Evolutionary conservation across 2,329 filamentous ascomycete species (phyloP).

Genomic region (Dactylellina drechsleri): DNA sequence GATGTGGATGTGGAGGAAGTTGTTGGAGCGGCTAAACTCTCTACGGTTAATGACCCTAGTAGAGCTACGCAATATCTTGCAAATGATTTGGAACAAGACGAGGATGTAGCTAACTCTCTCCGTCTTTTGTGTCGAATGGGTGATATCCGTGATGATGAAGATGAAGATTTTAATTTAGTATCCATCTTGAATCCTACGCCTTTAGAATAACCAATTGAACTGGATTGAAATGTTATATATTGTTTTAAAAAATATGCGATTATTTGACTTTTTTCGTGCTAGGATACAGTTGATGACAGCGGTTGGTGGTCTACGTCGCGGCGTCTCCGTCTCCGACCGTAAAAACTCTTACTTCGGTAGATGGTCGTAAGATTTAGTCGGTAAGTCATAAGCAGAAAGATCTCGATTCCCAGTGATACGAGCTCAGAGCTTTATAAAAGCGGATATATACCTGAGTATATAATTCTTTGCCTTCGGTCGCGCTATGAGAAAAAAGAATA

Average conservation of each 20-base stretch:
- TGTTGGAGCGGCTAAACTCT: slow-evolving; percentile 33
- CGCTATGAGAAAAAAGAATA: slow-evolving; percentile 22
- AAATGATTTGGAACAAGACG: slow-evolving; percentile 49
- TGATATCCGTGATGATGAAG: slow-evolving; percentile 7
- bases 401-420: slow-evolving; percentile 15
- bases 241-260: too few relatives aligned
- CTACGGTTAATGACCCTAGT: slow-evolving; percentile 40
- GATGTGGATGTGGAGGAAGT: background rate
- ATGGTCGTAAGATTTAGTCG: slow-evolving; percentile 20
- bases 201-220: slow-evolving; percentile 27
- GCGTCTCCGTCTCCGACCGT: slow-evolving; percentile 32
- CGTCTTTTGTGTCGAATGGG: slow-evolving; percentile 28
- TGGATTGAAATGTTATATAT: background rate
- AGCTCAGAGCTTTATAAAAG: background rate
- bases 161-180: background rate
- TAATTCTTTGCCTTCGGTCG: slow-evolving; percentile 10
- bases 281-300: slow-evolving; percentile 19
- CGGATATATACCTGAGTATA: background rate
- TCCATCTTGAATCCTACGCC: slow-evolving; percentile 11
- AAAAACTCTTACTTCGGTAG: slow-evolving; percentile 22
- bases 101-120: slow-evolving; percentile 15
- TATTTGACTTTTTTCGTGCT: background rate
- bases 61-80: slow-evolving; percentile 50
- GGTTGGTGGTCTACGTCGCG: background rate
- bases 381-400: slow-evolving; percentile 33